A percentile compares a stretch with the other conserved stretches of the same genome.
These are phyloP conservation scores for Ceratopteris richardii DNA, from an alignment of 75 land plant species.

Conservation along the genomic window DNA sequence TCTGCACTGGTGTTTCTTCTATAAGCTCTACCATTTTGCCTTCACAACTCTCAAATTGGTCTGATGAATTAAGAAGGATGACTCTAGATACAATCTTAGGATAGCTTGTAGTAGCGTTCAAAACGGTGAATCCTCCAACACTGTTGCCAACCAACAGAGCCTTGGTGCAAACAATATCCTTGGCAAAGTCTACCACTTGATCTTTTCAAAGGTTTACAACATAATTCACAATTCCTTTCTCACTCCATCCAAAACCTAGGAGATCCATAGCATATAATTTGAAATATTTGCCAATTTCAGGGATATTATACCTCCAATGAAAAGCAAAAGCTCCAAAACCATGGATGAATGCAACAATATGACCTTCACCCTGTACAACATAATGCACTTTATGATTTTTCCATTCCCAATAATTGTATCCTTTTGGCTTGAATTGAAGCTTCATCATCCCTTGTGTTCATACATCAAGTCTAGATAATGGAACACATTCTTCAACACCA, in stretches of 20 bases:
- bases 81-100: conserved; percentile 71
- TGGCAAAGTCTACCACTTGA: conserved; percentile 79
- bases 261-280: conserved; percentile 94
- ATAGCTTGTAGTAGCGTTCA: conserved; percentile 59
- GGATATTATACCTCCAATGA: conserved; percentile 99
- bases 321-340: conserved; percentile 99
- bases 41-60: conserved; percentile 65
- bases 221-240: conserved; percentile 87
- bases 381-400: conserved; percentile 79
- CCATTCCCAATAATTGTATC: conserved; percentile 96
- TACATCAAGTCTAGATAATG: too few relatives aligned
- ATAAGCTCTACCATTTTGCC: conserved; percentile 9
- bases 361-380: conserved; percentile 80
- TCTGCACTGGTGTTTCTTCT: conserved; percentile 51
- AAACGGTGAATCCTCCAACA: conserved; percentile 89
- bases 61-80: conserved; percentile 78
- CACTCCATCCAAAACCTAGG: conserved; percentile 98
- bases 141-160: conserved; percentile 91
- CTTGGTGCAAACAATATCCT: conserved; percentile 77
- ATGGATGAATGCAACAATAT: conserved; percentile 80
- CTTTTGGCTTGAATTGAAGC: conserved; percentile 79
- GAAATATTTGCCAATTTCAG: conserved; percentile 74
- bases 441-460: conserved; percentile 47
- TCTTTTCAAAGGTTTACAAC: conserved; percentile 77
- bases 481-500: too few relatives aligned